Evolutionary conservation across 75 land plant species (phyloP), one percentile per base, ranked within the genome.

Genomic region (Chamaecyparis obtusa): DNA sequence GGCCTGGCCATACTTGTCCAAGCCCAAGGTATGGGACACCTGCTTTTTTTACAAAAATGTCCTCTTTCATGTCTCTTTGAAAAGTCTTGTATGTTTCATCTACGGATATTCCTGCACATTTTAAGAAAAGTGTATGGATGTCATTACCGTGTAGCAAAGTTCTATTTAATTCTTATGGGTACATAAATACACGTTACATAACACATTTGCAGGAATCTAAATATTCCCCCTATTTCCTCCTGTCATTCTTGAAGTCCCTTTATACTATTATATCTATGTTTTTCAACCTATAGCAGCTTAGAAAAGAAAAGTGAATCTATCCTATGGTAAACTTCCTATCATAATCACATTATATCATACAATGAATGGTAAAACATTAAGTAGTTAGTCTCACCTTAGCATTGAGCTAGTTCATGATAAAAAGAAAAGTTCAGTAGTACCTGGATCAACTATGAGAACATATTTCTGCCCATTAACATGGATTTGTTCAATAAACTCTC

Each of bases 1-100:
- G 89, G 15, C 99, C 99, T 0, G 99, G 98, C 99, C 99, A 97
- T 41, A 97, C 99, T 39, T 90, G 89, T n/a, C 93, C 99, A 14
- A 91, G 89, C n/a, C n/a, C n/a, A n/a, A n/a, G n/a, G 88, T 94
- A 97, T 44, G 92, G 92, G 36, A 85, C 48, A 33, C 93, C 93
- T 33, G 91, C 83, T 30, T 86, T 86, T 87, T 96, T 96, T 15
- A 97, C 90, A 87, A 89, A 97, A 72, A 97, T 87, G 77, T 95
- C 95, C n/a, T 87, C 89, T 71, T 85, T 71, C 84, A 92, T 90
- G n/a, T 95, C 99, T 71, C 98, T 90, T 55, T 85, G 87, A 69
- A 84, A 94, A 11, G 96, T 93, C 30, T 86, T 92, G 84, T 97
- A 96, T 55, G 91, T 89, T 36, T 86, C 79, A 81, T 94, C 91